Evolutionary conservation across 2,329 filamentous ascomycete species (phyloP), one percentile per base, ranked within the genome.

Genomic region (Fusarium chuoi): DNA sequence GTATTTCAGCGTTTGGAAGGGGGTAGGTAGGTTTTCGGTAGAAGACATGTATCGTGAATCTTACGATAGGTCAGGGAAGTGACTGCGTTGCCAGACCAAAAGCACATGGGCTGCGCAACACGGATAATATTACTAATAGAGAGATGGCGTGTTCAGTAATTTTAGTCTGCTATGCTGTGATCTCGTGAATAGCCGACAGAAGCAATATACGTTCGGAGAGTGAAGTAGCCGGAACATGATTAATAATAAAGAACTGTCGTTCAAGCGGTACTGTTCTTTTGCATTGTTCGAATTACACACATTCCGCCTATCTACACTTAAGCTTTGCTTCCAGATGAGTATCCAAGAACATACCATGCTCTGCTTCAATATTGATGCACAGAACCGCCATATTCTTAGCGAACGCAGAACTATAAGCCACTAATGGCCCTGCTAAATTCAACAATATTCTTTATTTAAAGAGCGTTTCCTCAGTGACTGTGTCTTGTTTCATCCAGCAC

Each of bases 241-340:
- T 30, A 10, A 30, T 30, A 30, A 30, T 30, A 30, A 30, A 30
- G 28, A 30, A 10, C 8, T 30, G 3, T 1, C 10, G 4, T 24
- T 24, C 6, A 15, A 44, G 2, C 11, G 11, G n/a, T 24, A 44
- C 10, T 0, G 15, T 6, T n/a, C 9, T 11, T 17, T 22, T 44
- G 2, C 9, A 44, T 24, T 10, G 24, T 7, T 44, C 8, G 7
- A 13, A 41, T 22, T n/a, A 8, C 13, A n/a, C 24, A 42, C 6
- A 5, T 0, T 11, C n/a, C 4, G 15, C 4, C n/a, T 10, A 24
- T 42, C n/a, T 12, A 6, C n/a, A 24, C 0, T n/a, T n/a, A n/a
- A 18, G 7, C 22, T n/a, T 42, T n/a, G 22, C 13, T n/a, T n/a
- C 2, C 39, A 42, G 20, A 15, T 42, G 13, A 8, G 7, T 9